Evolutionary conservation across 169 alveolate genomes (phyloP).

Genomic region (Theileria parva): DNA sequence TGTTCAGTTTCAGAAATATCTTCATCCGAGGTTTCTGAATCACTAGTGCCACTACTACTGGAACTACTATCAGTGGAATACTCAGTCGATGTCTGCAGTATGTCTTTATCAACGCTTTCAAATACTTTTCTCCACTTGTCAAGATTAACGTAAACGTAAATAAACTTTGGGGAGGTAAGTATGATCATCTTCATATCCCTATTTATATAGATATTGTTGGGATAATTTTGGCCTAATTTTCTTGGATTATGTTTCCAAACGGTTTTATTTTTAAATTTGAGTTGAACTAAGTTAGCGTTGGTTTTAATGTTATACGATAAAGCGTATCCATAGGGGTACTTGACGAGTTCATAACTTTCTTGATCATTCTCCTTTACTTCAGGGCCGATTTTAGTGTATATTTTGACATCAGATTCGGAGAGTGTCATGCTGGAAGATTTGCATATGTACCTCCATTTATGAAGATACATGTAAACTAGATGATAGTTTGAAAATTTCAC

Average conservation of each 20-base stretch:
- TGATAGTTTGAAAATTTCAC: background rate
- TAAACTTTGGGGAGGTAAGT: background rate
- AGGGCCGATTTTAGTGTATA: background rate
- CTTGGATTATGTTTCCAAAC: background rate
- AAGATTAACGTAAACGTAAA: background rate
- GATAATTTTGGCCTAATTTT: background rate
- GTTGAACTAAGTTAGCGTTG: background rate
- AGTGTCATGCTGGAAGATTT: background rate
- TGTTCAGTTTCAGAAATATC: background rate
- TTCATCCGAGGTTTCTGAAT: background rate
- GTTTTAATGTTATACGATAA: background rate
- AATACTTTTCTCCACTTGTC: slow-evolving; percentile 1
- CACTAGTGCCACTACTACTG: background rate
- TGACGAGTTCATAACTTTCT: background rate
- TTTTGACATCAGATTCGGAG: background rate
- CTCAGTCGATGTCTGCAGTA: background rate
- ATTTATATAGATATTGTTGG: background rate
- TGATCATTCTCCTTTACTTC: background rate
- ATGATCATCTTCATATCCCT: slow-evolving; percentile 5
- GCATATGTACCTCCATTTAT: slow-evolving; percentile 8
- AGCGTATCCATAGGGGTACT: background rate
- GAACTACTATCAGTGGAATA: background rate
- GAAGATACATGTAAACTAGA: background rate
- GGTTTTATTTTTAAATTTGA: background rate
- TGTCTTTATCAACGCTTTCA: background rate